Evolutionary conservation across 768 basidiomycete species (phyloP).

Genomic region (Leccinum incarnatum): DNA sequence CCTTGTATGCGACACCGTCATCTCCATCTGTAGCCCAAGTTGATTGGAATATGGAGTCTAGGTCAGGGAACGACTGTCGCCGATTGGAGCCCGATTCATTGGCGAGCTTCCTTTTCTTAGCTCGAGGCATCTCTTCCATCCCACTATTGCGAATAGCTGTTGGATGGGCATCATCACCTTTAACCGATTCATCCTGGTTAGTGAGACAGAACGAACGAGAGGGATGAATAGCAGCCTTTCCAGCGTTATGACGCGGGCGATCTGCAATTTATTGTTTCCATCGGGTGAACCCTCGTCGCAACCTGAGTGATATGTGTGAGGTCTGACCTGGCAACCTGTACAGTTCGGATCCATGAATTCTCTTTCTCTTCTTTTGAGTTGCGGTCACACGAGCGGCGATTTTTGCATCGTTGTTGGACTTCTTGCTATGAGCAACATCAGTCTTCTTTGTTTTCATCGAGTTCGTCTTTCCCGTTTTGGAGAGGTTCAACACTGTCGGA

Average conservation of each 20-base stretch:
- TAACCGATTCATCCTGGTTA: not conserved
- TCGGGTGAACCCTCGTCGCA: slow-evolving; percentile 95
- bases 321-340: slow-evolving; percentile 5
- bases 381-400: not conserved
- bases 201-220: not conserved
- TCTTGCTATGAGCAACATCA: not conserved
- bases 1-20: not conserved
- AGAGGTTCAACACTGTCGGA: not conserved
- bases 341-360: slow-evolving; percentile 34
- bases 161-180: not conserved
- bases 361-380: not conserved
- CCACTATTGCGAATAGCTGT: not conserved
- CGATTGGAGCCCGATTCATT: not conserved
- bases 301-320: slow-evolving; percentile 44
- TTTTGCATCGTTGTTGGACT: not conserved
- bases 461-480: not conserved
- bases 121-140: not conserved
- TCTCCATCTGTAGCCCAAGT: not conserved
- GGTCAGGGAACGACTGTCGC: not conserved
- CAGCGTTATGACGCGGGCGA: slow-evolving; percentile 81
- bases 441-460: not conserved
- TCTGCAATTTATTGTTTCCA: slow-evolving; percentile 82
- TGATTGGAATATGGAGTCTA: not conserved
- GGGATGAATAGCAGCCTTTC: slow-evolving; percentile 42
- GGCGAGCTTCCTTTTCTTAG: not conserved